Conservation (phyloP, 805 yeast species). For the Suhomyces vadensis region DNA sequence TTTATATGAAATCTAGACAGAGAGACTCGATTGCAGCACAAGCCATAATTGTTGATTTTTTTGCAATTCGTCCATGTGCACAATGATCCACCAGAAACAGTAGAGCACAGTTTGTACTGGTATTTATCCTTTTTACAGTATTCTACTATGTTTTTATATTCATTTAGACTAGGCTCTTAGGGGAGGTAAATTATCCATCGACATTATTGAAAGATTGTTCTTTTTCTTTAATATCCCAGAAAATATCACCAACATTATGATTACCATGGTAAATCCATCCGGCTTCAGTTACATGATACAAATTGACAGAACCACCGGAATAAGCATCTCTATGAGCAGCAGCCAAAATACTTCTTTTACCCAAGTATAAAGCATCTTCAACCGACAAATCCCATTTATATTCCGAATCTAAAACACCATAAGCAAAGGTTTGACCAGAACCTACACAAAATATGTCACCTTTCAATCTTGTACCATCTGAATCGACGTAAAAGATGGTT, state of each 20-base stretch:
- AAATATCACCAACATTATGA: constrained; percentile 83
- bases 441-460: constrained; percentile 98
- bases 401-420: constrained; percentile 94
- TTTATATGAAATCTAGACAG: too few relatives aligned
- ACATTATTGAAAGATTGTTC: constrained; percentile 91
- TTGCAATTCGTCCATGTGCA: too few relatives aligned
- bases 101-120: too few relatives aligned
- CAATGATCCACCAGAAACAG: too few relatives aligned
- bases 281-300: constrained; percentile 87
- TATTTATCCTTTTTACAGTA: too few relatives aligned
- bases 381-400: constrained; percentile 88
- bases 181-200: constrained; percentile 48
- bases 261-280: constrained; percentile 98
- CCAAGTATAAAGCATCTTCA: constrained; percentile 91
- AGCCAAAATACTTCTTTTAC: constrained; percentile 93
- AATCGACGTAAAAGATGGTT: constrained; percentile 91
- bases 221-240: constrained; percentile 87
- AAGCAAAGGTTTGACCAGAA: constrained; percentile 98
- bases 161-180: too few relatives aligned
- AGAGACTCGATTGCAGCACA: too few relatives aligned
- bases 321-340: constrained; percentile 98
- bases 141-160: too few relatives aligned
- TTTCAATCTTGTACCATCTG: constrained; percentile 92
- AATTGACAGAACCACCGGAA: constrained; percentile 94
- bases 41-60: too few relatives aligned